Evolutionary conservation across 139 green algal species (phyloP).

Genomic region (Coccomyxa sp.): DNA sequence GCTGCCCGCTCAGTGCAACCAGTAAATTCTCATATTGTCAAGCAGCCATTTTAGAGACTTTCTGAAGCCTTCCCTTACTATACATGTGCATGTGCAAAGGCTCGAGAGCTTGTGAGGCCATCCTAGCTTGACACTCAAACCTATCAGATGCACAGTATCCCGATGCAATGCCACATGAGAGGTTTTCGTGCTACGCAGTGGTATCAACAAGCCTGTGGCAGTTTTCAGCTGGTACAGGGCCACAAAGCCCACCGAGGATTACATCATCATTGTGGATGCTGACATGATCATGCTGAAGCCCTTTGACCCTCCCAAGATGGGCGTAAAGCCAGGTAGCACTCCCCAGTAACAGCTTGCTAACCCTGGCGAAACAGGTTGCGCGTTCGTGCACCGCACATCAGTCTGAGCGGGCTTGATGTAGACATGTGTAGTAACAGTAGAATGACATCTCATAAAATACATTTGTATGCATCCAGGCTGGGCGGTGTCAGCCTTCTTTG

Average conservation of each 20-base stretch:
- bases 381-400: too few relatives aligned
- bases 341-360: too few relatives aligned
- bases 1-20: background rate
- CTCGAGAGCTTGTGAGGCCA: too few relatives aligned
- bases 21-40: background rate
- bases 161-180: background rate
- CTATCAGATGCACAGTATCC: too few relatives aligned
- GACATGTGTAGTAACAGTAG: too few relatives aligned
- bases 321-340: slow-evolving; percentile 9
- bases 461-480: slow-evolving; percentile 3
- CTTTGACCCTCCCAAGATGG: slow-evolving; percentile 2
- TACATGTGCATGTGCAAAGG: too few relatives aligned
- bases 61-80: too few relatives aligned
- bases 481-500: slow-evolving; percentile 23
- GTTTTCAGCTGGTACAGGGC: slow-evolving; percentile 68
- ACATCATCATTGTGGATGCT: slow-evolving; percentile 56
- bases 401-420: too few relatives aligned
- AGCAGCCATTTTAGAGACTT: too few relatives aligned
- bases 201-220: slow-evolving; percentile 66
- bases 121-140: too few relatives aligned
- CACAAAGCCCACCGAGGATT: slow-evolving; percentile 48
- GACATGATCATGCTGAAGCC: slow-evolving; percentile 60
- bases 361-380: too few relatives aligned
- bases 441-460: slow-evolving; percentile 18
- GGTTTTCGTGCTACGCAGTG: slow-evolving; percentile 34